Evolutionary conservation across 108 stramenopile genomes (phyloP).

Genomic region (Discostella pseudostelligera): DNA sequence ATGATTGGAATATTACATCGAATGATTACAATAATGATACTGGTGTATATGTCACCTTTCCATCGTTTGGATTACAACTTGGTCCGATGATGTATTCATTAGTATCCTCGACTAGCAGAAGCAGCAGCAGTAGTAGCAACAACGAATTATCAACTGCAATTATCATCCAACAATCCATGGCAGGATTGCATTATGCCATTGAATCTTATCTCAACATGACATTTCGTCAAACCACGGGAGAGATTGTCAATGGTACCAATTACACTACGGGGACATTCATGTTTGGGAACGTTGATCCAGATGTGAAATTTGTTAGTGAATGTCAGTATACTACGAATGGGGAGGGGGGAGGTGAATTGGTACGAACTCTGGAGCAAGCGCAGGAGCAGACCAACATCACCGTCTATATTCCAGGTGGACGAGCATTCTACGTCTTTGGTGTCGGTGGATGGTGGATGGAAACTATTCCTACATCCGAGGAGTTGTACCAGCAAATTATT

Average conservation of each 20-base stretch:
- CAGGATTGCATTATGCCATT: not conserved
- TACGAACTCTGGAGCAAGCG: not conserved
- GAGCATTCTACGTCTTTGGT: not conserved
- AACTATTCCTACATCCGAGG: not conserved
- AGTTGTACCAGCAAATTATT: not conserved
- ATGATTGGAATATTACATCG: not conserved
- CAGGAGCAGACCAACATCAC: not conserved
- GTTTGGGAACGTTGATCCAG: not conserved
- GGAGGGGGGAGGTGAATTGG: not conserved
- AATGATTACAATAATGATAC: constrained; percentile 2
- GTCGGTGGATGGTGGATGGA: not conserved
- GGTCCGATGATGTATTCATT: not conserved
- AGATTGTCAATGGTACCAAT: not conserved
- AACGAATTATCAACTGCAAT: not conserved
- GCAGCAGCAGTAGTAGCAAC: not conserved
- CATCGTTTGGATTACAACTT: not conserved
- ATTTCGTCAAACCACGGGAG: not conserved
- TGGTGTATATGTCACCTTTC: not conserved
- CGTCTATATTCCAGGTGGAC: not conserved
- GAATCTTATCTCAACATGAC: not conserved
- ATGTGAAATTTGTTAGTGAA: not conserved
- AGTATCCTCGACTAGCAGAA: not conserved
- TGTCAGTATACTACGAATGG: too few species aligned
- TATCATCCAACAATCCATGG: not conserved
- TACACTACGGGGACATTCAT: not conserved